Evolutionary conservation across 164 flowering plant species (phyloP).

Genomic region (Magnolia officinalis): DNA sequence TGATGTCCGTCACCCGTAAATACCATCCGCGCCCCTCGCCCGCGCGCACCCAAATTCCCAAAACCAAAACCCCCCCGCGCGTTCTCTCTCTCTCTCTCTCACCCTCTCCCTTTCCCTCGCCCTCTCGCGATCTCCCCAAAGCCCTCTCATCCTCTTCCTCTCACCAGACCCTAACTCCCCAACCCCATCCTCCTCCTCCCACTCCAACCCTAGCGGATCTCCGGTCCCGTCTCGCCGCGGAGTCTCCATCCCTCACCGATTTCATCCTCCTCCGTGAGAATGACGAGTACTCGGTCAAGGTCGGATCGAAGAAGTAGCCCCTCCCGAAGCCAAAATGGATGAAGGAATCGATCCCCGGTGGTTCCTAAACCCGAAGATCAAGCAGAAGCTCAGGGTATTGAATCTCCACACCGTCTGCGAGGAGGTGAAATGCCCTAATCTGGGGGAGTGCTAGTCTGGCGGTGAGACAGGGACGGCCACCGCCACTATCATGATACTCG

Average conservation of each 20-base stretch:
- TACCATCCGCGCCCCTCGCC: too few relatives aligned
- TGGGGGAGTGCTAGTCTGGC: conserved; percentile 37
- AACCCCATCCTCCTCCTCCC: not conserved
- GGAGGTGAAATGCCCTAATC: conserved; percentile 32
- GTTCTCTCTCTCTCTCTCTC: too few relatives aligned
- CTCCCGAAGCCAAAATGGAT: conserved; percentile 37
- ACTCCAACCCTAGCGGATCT: conserved; percentile 20
- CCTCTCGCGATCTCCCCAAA: too few relatives aligned
- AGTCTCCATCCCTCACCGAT: conserved; percentile 24
- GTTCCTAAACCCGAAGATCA: conserved; percentile 27
- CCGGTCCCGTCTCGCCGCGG: conserved; percentile 19
- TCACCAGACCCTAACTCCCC: not conserved
- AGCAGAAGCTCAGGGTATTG: conserved; percentile 27
- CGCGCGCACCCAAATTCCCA: too few relatives aligned
- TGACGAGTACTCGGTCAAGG: conserved; percentile 30
- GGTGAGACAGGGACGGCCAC: conserved; percentile 38
- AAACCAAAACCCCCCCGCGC: too few relatives aligned
- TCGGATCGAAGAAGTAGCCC: conserved; percentile 32
- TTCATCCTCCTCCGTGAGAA: conserved; percentile 19
- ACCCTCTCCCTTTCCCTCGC: too few relatives aligned
- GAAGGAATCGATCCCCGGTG: conserved; percentile 33
- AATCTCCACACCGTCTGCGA: conserved; percentile 35
- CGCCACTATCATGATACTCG: conserved; percentile 35
- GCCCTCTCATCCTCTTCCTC: too few relatives aligned
- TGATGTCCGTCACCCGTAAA: too few relatives aligned